Conservation (phyloP, 2,329 filamentous ascomycete species). For the Epicoccum sorghinum region DNA sequence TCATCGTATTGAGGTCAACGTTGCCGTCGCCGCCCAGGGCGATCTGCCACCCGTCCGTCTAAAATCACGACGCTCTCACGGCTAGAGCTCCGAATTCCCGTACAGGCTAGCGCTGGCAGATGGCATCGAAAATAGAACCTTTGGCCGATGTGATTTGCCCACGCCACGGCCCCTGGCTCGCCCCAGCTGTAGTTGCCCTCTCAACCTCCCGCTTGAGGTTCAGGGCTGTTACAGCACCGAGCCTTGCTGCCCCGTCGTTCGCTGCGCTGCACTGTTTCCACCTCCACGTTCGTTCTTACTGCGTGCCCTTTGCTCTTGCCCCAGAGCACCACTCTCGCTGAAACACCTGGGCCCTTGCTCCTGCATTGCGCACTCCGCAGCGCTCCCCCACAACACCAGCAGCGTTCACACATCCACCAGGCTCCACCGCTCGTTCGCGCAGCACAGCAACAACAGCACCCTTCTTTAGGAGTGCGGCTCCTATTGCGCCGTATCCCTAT, state of each 20-base stretch:
- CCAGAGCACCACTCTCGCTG: constrained; percentile 9
- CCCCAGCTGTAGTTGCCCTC: constrained; percentile 15
- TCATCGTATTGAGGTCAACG: background rate
- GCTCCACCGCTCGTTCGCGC: constrained; percentile 6
- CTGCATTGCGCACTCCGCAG: constrained; percentile 9
- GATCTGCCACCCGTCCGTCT: constrained; percentile 1
- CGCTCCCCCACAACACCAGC: constrained; percentile 16
- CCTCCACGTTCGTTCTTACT: constrained; percentile 11
- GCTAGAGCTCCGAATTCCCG: constrained; percentile 6
- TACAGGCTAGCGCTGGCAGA: constrained; percentile 5
- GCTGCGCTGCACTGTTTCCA: constrained; percentile 6
- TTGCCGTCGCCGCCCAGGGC: constrained; percentile 8
- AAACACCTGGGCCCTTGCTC: constrained; percentile 12
- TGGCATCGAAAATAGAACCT: constrained; percentile 11
- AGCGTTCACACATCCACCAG: background rate
- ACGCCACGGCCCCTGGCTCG: constrained; percentile 10
- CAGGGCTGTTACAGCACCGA: constrained; percentile 9
- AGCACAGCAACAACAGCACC: constrained; percentile 7
- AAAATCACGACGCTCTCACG: constrained; percentile 14
- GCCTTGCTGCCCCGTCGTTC: constrained; percentile 14
- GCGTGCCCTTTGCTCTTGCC: constrained; percentile 10
- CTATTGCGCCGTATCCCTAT: constrained; percentile 7
- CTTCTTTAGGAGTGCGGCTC: constrained; percentile 2
- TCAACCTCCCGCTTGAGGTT: constrained; percentile 12
- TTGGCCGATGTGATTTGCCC: constrained; percentile 9